Evolutionary conservation across 257 asterid species (phyloP), one percentile per base, ranked within the genome.

Genomic region (Prunella vulgaris): DNA sequence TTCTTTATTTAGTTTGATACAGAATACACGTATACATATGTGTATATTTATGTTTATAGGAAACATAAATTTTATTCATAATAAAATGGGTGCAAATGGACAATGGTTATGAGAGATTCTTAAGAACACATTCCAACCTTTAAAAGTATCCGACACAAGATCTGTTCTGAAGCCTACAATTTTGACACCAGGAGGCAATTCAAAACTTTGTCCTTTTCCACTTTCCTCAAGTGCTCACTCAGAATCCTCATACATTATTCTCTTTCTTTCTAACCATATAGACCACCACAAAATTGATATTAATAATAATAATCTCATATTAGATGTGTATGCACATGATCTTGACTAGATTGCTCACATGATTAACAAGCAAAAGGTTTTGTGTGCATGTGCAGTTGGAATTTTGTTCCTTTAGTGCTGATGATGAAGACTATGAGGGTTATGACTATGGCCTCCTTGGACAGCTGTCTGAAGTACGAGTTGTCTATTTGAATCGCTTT

Each of bases 361-460:
- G 72, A 52, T 53, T 48, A 32, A 77, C 48, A 30, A 61, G 49
- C 51, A 58, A 60, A 60, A 17, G 10, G 54, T 59, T 32, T 32
- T 14, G 59, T 58, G 21, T 72, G 69, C 65, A 65, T 74, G 9
- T 81, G 81, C 89, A 93, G 99, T 74, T 93, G 78, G 88, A 78
- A 54, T 93, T 93, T 75, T 84, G 89, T 80, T 93, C 99, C 14
- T 93, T 82, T 75, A 80, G 77, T 82, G 84, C 90, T 72, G 88
- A 82, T 59, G 99, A 93, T 84, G 97, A 93, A 77, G 97, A 93
- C 76, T 88, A 87, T 63, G 88, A 89, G 76, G 97, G 99, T 64
- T 87, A 84, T 76, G 96, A 93, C n/a, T 93, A 88, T 67, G 87
- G 99, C 85, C 95, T 93, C 80, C 40, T 70, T 42, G 99, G 99